Percentiles rank a stretch among this genome's conserved stretches.
Evolutionary conservation across 2,329 filamentous ascomycete genomes (phyloP).

Genomic region (Sordariomycetes sp.): DNA sequence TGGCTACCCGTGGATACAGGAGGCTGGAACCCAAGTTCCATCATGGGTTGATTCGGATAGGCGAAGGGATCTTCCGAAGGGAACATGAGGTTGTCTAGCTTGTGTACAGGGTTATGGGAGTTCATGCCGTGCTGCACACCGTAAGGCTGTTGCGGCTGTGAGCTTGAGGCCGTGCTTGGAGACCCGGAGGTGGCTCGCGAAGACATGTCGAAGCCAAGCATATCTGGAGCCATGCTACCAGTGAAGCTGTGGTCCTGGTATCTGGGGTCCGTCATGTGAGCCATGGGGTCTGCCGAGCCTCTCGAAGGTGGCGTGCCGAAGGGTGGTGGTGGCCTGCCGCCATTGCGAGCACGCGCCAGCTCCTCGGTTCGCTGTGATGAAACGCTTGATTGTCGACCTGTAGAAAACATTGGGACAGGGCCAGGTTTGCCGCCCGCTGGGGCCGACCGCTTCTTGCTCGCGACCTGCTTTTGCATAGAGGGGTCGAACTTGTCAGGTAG

Average conservation of each 20-base stretch:
- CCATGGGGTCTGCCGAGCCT: constrained; percentile 23
- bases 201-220: constrained; percentile 35
- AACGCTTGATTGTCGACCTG: constrained; percentile 11
- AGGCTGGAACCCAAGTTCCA: constrained; percentile 40
- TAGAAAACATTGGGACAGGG: constrained; percentile 4
- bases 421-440: constrained; percentile 25
- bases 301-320: constrained; percentile 14
- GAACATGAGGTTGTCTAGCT: constrained; percentile 74
- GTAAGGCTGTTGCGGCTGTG: constrained; percentile 25
- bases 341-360: constrained; percentile 18
- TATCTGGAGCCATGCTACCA: constrained; percentile 31
- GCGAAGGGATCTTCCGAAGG: constrained; percentile 69
- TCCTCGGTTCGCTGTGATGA: constrained; percentile 23
- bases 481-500: constrained; percentile 64
- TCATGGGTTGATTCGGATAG: constrained; percentile 69
- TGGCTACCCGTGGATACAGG: constrained; percentile 18
- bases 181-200: constrained; percentile 32
- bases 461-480: constrained; percentile 24
- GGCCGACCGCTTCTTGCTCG: constrained; percentile 48
- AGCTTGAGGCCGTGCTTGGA: constrained; percentile 29
- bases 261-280: constrained; percentile 14
- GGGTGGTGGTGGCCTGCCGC: constrained; percentile 9
- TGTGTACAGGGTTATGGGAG: constrained; percentile 44
- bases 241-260: constrained; percentile 27
- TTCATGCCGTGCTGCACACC: constrained; percentile 18